These are phyloP conservation scores for Citrus cavaleriei DNA, from an alignment of 345 rosid genomes.

Conservation along the genomic window DNA sequence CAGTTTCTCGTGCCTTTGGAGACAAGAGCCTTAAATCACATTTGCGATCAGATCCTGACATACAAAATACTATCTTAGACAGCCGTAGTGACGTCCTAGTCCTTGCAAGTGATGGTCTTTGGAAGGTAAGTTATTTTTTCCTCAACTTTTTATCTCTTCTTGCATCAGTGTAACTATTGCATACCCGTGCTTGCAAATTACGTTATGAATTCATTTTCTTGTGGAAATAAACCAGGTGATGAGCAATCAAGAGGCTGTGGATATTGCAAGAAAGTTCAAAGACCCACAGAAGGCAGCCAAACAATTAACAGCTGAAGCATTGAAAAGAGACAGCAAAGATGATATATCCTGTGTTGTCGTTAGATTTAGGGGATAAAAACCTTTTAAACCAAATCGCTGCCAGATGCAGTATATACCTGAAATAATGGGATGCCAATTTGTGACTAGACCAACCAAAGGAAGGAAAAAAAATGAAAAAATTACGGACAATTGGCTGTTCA, in stretches of 20 bases:
- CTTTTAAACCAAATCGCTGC: constrained; percentile 9
- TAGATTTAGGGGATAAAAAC: constrained; percentile 49
- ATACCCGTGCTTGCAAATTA: not conserved
- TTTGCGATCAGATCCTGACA: constrained; percentile 61
- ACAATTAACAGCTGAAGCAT: constrained; percentile 59
- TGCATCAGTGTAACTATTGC: not conserved
- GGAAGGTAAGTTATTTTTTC: constrained; percentile 45
- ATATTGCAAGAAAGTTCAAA: constrained; percentile 57
- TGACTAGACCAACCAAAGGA: constrained; percentile 16
- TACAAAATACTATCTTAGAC: constrained; percentile 34
- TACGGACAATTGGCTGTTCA: constrained; percentile 16
- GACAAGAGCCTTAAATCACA: constrained; percentile 71
- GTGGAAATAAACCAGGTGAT: constrained; percentile 47
- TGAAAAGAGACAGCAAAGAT: constrained; percentile 65
- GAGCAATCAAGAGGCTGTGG: constrained; percentile 75
- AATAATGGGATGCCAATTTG: constrained; percentile 21
- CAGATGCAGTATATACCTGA: constrained; percentile 22
- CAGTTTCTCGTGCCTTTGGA: constrained; percentile 76
- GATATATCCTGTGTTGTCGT: constrained; percentile 77
- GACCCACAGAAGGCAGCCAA: constrained; percentile 79
- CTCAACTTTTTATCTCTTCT: not conserved
- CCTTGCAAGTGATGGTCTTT: constrained; percentile 73
- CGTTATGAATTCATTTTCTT: not conserved
- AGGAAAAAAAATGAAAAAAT: not conserved
- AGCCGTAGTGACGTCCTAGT: constrained; percentile 38